phyloP scores from a whole-genome alignment of 2,329 filamentous ascomycete genomes.

The Cadophora luteo-olivacea region DNA sequence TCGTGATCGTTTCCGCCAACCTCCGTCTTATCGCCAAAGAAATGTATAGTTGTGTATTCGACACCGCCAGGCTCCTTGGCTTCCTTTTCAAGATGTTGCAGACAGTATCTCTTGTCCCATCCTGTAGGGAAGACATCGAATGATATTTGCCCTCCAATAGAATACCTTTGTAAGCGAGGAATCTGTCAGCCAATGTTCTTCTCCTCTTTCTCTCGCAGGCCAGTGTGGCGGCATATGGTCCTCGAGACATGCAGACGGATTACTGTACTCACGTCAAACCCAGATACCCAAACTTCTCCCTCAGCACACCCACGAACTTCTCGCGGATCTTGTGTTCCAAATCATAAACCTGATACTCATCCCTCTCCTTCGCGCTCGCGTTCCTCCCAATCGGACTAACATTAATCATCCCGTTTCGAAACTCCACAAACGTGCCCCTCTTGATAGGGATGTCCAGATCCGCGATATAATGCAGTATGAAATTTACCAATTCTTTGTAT shows the following conservation, averaged over 20 bases:
- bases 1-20: constrained; percentile 94
- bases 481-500: constrained; percentile 80
- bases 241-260: constrained; percentile 26
- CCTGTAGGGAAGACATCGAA: constrained; percentile 97
- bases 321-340: constrained; percentile 76
- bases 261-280: constrained; percentile 79
- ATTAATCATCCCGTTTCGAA: constrained; percentile 92
- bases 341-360: constrained; percentile 85
- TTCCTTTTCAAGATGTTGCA: constrained; percentile 85
- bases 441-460: constrained; percentile 85
- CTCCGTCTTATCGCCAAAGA: constrained; percentile 97
- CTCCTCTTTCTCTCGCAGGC: background rate
- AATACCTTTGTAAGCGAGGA: constrained; percentile 64
- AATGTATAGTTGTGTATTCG: constrained; percentile 88
- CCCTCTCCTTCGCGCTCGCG: constrained; percentile 78
- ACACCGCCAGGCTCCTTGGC: constrained; percentile 72
- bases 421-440: constrained; percentile 85
- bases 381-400: constrained; percentile 86
- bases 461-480: constrained; percentile 81
- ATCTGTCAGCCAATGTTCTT: background rate
- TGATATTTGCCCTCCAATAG: constrained; percentile 95
- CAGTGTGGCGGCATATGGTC: too few species aligned
- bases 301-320: constrained; percentile 77
- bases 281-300: constrained; percentile 81
- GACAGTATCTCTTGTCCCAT: constrained; percentile 99